A percentile compares a stretch with the other conserved stretches of the same genome.
phyloP scores from a whole-genome alignment of 1,139 yeast genomes.

The Saccharomyces hybrid region DNA sequence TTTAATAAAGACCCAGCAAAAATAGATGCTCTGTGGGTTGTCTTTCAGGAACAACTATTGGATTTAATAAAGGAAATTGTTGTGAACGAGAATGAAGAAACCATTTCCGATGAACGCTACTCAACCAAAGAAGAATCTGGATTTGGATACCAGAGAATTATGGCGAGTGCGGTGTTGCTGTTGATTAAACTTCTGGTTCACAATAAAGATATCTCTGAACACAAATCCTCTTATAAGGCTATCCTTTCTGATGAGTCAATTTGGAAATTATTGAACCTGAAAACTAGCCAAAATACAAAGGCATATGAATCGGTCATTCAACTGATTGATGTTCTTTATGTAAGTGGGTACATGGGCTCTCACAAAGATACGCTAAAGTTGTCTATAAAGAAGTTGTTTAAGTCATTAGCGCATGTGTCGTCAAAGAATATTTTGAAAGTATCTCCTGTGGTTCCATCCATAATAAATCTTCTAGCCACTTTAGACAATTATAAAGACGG shows the following conservation, averaged over 20 bases:
- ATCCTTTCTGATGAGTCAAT: conserved; percentile 18
- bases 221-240: conserved; percentile 10
- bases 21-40: conserved; percentile 51
- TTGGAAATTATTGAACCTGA: conserved; percentile 37
- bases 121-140: conserved; percentile 59
- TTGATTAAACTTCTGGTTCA: conserved; percentile 38
- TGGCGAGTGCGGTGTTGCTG: conserved; percentile 46
- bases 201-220: conserved; percentile 13
- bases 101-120: conserved; percentile 71
- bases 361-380: conserved; percentile 37
- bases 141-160: conserved; percentile 57
- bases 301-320: conserved; percentile 42
- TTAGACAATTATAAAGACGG: conserved; percentile 31
- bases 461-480: conserved; percentile 16
- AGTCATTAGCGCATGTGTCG: conserved; percentile 42
- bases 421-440: conserved; percentile 37
- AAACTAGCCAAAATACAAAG: conserved; percentile 35
- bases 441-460: conserved; percentile 41
- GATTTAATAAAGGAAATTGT: conserved; percentile 48
- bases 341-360: conserved; percentile 17
- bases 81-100: conserved; percentile 48
- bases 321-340: conserved; percentile 31
- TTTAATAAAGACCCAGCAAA: conserved; percentile 55
- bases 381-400: conserved; percentile 44
- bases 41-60: conserved; percentile 50